Base-by-base conservation (phyloP, 148 eudicot species). In the Euryodendron excelsum region DNA sequence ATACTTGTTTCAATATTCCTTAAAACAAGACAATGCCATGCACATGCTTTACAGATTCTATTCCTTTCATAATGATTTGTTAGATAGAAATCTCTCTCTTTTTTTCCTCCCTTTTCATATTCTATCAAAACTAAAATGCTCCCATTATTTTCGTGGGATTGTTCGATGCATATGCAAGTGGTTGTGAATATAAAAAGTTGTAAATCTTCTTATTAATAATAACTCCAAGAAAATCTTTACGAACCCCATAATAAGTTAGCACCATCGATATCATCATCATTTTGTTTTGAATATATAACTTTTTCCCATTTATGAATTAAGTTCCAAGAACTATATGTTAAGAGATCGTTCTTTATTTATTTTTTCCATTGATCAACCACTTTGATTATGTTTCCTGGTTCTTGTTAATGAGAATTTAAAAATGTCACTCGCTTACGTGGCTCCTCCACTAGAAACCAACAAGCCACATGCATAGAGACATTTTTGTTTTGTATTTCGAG, bases 21-120 rank as follows among this genome's bases (percentile, higher is more conserved):
- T 69, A 63, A 79, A 87, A 84, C 90, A 83, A 89, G 88, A 89
- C 81, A 89, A 79, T 89, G 92, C 81, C 77, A 80, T 83, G 90
- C 90, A 87, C 92, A 89, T 89, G 90, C 75, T 30, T 59, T 63
- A 77, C 82, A 79, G 64, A 79, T 77, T 80, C 82, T 67, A 81
- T 69, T 67, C 52, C 63, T 52, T 88, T 80, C 39, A 69, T 15
- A 5, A 27, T 39, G 69, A 30, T 13, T 4, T 23, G 31, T 36
- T 39, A n/a, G 27, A 17, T n/a, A 7, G 4, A 79, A 0, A 18
- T 18, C 3, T 55, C 25, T 17, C 18, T 27, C 69, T 48, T 28
- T 70, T 64, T 47, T 23, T 17, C 18, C 13, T 39, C 77, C 72
- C 77, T 41, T 36, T 66, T 59, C 70, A 61, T 73, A 81, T 73